phyloP scores from a whole-genome alignment of 148 eudicot genomes.

The Pharnaceum exiguum region DNA sequence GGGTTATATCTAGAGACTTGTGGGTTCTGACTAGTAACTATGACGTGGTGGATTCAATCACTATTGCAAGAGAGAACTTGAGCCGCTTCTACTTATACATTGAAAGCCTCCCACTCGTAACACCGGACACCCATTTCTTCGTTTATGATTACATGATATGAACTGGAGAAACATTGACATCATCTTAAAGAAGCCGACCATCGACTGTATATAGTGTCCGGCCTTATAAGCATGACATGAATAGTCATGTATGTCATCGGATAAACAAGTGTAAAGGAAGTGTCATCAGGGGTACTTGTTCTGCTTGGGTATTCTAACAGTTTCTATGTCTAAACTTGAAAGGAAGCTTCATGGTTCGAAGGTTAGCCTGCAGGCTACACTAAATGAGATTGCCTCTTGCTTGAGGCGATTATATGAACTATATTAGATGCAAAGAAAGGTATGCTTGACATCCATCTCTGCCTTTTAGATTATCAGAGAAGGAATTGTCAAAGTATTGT shows the following conservation, averaged over 20 bases:
- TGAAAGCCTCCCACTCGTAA: constrained; percentile 51
- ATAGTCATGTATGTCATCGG: neutral
- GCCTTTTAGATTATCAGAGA: constrained; percentile 26
- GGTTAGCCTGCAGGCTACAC: constrained; percentile 4
- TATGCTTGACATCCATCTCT: constrained; percentile 27
- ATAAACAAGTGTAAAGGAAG: neutral
- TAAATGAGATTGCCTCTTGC: constrained; percentile 12
- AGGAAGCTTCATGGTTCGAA: constrained; percentile 15
- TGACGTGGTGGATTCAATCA: constrained; percentile 50
- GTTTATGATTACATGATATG: constrained; percentile 69
- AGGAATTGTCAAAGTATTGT: constrained; percentile 19
- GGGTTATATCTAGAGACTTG: constrained; percentile 62
- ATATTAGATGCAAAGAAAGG: constrained; percentile 17
- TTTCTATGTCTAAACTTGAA: neutral
- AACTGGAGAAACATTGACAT: neutral
- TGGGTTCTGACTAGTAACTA: constrained; percentile 60
- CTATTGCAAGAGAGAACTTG: constrained; percentile 59
- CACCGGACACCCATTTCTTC: constrained; percentile 43
- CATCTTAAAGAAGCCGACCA: constrained; percentile 15
- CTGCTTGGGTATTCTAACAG: neutral
- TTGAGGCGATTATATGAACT: constrained; percentile 19
- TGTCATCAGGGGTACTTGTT: neutral
- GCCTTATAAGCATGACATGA: neutral
- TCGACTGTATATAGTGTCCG: constrained; percentile 24
- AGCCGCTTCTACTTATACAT: constrained; percentile 60